phyloP scores from a whole-genome alignment of 2,329 filamentous ascomycete genomes.

The Acephala macrosclerotiorum region DNA sequence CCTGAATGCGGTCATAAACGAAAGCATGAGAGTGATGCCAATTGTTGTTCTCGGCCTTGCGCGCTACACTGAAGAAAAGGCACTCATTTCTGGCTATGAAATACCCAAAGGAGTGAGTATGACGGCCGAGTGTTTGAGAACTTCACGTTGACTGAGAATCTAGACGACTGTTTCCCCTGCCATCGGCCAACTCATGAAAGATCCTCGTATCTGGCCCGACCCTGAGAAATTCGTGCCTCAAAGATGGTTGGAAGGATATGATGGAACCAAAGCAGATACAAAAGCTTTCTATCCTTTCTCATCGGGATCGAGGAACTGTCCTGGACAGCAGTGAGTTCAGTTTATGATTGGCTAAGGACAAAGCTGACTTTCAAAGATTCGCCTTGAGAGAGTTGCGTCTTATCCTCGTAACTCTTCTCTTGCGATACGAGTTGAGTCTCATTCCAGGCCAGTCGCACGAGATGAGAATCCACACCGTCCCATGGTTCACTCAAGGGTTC shows the following conservation, averaged over 20 bases:
- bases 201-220: slow-evolving; percentile 32
- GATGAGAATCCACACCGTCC: slow-evolving; percentile 32
- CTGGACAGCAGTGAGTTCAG: slow-evolving; percentile 41
- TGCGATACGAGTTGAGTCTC: slow-evolving; percentile 31
- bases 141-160: background rate
- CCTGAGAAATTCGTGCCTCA: slow-evolving; percentile 32
- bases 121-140: background rate
- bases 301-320: slow-evolving; percentile 42
- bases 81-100: slow-evolving; percentile 29
- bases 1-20: slow-evolving; percentile 33
- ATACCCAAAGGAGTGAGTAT: slow-evolving; percentile 28
- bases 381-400: slow-evolving; percentile 40
- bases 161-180: slow-evolving; percentile 25
- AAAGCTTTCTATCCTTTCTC: slow-evolving; percentile 41
- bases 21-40: slow-evolving; percentile 33
- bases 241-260: slow-evolving; percentile 32
- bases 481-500: slow-evolving; percentile 32
- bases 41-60: slow-evolving; percentile 26
- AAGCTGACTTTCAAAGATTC: slow-evolving; percentile 16
- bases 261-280: slow-evolving; percentile 25
- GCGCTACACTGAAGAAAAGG: slow-evolving; percentile 23
- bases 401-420: slow-evolving; percentile 31
- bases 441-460: slow-evolving; percentile 33
- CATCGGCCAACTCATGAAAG: slow-evolving; percentile 17
- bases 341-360: background rate